Percentiles rank a stretch among this genome's conserved stretches.
Evolutionary conservation across 2,329 filamentous ascomycete species (phyloP).

Genomic region (Dactylellina leptospora): DNA sequence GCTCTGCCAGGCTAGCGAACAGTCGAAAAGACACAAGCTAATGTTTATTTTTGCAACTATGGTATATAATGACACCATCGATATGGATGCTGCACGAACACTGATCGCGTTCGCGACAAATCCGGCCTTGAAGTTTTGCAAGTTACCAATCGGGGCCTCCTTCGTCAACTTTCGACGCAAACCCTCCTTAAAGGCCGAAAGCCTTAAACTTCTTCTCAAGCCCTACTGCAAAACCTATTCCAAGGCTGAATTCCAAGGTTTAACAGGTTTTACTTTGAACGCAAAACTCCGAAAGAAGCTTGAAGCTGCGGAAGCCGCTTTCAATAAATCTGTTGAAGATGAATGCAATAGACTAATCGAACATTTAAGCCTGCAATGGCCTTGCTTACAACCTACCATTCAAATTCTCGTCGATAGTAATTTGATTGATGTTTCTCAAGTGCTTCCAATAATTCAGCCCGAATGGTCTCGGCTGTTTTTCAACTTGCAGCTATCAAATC

Average conservation of each 20-base stretch:
- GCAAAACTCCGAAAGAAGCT: conserved; percentile 59
- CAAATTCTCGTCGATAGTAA: conserved; percentile 57
- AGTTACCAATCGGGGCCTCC: conserved; percentile 59
- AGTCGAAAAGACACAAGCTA: conserved; percentile 59
- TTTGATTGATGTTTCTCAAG: conserved; percentile 60
- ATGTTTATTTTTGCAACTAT: conserved; percentile 64
- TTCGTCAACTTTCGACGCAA: conserved; percentile 60
- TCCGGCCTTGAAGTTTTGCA: conserved; percentile 60
- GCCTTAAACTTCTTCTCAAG: conserved; percentile 59
- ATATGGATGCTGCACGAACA: conserved; percentile 62
- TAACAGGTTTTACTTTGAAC: conserved; percentile 55
- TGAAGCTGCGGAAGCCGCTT: conserved; percentile 57
- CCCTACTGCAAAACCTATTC: conserved; percentile 58
- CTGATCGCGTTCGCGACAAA: conserved; percentile 64
- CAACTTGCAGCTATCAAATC: conserved; percentile 63
- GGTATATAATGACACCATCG: conserved; percentile 60
- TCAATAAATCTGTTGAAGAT: conserved; percentile 58
- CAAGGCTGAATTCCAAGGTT: conserved; percentile 56
- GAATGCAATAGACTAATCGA: conserved; percentile 61
- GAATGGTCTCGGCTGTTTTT: conserved; percentile 65
- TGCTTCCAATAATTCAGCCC: conserved; percentile 61
- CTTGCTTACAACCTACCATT: conserved; percentile 60
- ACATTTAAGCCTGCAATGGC: conserved; percentile 64
- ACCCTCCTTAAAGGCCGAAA: conserved; percentile 59
- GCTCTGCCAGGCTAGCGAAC: conserved; percentile 48